These are phyloP conservation scores for Lachnellula occidentalis DNA, from an alignment of 2,329 filamentous ascomycete species.

Conservation along the genomic window DNA sequence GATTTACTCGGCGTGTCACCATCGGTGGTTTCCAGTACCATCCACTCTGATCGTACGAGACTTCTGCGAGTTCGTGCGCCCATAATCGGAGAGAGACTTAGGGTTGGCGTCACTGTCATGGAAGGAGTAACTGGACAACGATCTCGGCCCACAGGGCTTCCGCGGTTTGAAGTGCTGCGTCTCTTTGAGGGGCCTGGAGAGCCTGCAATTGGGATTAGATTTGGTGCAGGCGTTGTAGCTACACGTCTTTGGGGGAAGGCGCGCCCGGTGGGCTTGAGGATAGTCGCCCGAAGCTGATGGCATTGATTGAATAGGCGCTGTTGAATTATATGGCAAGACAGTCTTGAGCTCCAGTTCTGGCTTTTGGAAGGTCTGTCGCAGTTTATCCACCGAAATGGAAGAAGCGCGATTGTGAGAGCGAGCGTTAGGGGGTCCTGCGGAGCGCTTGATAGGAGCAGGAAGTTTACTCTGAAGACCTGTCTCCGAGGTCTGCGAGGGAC, in stretches of 20 bases:
- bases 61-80: no score
- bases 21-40: no score
- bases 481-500: no score
- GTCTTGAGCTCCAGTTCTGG: not conserved
- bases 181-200: not conserved
- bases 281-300: not conserved
- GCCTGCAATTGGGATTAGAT: not conserved
- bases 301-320: not conserved
- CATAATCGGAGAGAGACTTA: no score
- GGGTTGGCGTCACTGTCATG: no score
- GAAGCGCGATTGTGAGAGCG: not conserved
- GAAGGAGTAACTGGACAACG: not conserved
- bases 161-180: not conserved
- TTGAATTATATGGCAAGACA: not conserved
- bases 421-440: not conserved
- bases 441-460: not conserved
- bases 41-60: no score
- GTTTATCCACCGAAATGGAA: not conserved
- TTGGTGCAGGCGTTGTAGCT: not conserved
- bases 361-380: not conserved
- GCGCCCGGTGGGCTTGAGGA: not conserved
- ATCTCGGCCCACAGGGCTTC: not conserved
- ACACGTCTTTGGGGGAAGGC: not conserved
- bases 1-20: no score
- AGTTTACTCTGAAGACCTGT: no score